phyloP scores from a whole-genome alignment of 495 filamentous ascomycete species.

The Penicillium pulvis region DNA sequence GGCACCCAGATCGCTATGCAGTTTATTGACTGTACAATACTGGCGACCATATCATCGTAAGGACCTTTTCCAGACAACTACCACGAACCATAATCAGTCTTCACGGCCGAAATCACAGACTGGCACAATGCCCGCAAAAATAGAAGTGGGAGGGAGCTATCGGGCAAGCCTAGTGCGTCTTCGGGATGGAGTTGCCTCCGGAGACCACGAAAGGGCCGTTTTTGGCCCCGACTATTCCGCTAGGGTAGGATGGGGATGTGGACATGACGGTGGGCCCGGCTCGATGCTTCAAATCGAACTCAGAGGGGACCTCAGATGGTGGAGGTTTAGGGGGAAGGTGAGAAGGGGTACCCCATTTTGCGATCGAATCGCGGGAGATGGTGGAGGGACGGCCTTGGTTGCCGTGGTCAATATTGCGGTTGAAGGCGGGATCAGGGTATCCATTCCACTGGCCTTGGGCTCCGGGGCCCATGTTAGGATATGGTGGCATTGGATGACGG shows the following conservation, averaged over 20 bases:
- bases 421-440: constrained; percentile 36
- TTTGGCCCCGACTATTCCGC: constrained; percentile 26
- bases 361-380: constrained; percentile 42
- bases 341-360: constrained; percentile 58
- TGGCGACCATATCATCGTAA: constrained; percentile 7
- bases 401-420: constrained; percentile 19
- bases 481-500: constrained; percentile 36
- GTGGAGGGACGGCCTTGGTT: constrained; percentile 23
- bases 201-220: constrained; percentile 49
- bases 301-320: constrained; percentile 52
- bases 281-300: constrained; percentile 43
- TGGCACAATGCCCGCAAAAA: background rate
- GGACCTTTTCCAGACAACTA: constrained; percentile 2
- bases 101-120: background rate
- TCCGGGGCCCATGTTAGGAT: constrained; percentile 28
- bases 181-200: constrained; percentile 32
- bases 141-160: background rate
- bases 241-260: constrained; percentile 21
- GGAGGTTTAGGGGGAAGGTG: constrained; percentile 58
- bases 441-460: constrained; percentile 37
- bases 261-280: constrained; percentile 21
- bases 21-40: constrained; percentile 23
- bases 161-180: constrained; percentile 27
- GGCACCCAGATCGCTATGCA: constrained; percentile 16
- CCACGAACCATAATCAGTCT: background rate